These are phyloP conservation scores for Botrytis squamosa DNA, from an alignment of 2,329 filamentous ascomycete genomes.

Conservation along the genomic window DNA sequence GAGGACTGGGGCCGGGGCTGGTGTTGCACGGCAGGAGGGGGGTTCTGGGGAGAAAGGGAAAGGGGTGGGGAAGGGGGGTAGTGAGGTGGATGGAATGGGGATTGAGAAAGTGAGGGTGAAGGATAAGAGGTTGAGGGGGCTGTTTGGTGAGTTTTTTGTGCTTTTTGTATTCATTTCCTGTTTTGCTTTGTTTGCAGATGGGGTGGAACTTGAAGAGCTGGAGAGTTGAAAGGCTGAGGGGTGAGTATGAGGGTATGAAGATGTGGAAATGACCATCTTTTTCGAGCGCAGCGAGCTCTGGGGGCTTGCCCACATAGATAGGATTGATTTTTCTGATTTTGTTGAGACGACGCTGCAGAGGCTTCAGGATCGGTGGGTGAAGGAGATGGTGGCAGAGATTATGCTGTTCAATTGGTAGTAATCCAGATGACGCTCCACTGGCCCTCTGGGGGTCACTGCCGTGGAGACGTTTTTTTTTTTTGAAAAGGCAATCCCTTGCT, in stretches of 20 bases:
- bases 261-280: neutral
- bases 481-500: conserved; percentile 27
- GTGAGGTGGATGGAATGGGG: neutral
- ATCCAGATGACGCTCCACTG: neutral
- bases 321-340: neutral
- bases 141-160: conserved; percentile 7
- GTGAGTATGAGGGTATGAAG: neutral
- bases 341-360: neutral
- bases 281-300: neutral
- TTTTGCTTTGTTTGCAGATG: no score
- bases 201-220: no score
- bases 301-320: neutral
- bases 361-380: neutral
- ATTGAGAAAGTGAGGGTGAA: neutral
- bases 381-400: neutral
- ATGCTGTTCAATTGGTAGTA: neutral
- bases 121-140: conserved; percentile 1
- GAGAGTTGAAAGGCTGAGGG: neutral
- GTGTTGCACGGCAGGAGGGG: conserved; percentile 7
- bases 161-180: neutral
- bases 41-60: no score
- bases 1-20: neutral
- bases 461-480: neutral
- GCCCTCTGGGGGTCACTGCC: neutral
- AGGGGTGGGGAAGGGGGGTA: neutral